Percentiles rank a stretch among this genome's conserved stretches.
These are phyloP conservation scores for Astrephomene gubernaculifera DNA, from an alignment of 139 green algal genomes.

Conservation along the genomic window DNA sequence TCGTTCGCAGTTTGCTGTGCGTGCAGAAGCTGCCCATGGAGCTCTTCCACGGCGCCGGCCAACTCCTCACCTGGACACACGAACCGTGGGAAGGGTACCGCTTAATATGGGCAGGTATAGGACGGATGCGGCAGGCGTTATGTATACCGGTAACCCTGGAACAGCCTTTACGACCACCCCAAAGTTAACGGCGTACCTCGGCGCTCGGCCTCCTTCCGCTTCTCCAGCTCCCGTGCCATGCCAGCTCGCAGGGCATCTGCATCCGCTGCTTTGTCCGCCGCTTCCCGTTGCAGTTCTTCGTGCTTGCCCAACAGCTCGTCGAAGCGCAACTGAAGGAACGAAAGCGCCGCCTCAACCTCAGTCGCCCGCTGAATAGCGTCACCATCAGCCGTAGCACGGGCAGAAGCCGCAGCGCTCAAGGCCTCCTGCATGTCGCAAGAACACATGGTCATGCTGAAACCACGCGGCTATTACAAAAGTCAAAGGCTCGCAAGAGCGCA, in stretches of 20 bases:
- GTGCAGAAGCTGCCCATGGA: background rate
- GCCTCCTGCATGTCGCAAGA: background rate
- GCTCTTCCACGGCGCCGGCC: background rate
- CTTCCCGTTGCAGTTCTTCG: background rate
- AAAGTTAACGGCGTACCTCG: background rate
- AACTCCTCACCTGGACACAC: background rate
- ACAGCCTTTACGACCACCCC: background rate
- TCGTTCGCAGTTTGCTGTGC: background rate
- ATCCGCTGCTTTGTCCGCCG: background rate
- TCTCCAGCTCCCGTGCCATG: background rate
- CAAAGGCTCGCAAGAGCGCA: background rate
- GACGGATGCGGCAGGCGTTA: too few relatives aligned
- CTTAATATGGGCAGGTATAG: too few relatives aligned
- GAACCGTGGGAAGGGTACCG: too few relatives aligned
- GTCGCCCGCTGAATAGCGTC: background rate
- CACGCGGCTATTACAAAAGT: background rate
- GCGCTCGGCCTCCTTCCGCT: constrained; percentile 6
- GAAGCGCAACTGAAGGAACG: background rate
- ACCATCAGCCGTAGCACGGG: background rate
- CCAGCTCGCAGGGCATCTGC: background rate
- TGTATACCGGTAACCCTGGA: background rate
- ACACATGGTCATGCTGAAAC: background rate
- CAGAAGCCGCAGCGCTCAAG: background rate
- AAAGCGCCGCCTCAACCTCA: background rate
- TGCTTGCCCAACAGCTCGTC: background rate